Conservation (phyloP, 2,329 filamentous ascomycete species). For the Drechmeria coniospora region DNA sequence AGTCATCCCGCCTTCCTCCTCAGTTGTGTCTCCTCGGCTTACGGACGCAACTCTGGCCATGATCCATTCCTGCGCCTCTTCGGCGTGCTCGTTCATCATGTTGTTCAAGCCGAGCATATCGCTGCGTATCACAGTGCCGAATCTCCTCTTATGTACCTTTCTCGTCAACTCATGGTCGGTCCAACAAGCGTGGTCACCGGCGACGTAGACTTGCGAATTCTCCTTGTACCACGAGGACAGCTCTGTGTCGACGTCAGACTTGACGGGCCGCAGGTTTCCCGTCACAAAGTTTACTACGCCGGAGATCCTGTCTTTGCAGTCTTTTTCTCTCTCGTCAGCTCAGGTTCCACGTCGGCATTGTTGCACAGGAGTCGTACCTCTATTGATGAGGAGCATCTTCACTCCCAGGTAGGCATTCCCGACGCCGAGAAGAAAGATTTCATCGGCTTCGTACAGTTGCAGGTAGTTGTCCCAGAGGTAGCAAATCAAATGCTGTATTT, state of each 20-base stretch:
- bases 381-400: conserved; percentile 62
- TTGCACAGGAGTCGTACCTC: conserved; percentile 36
- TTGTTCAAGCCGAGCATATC: conserved; percentile 29
- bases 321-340: too few relatives aligned
- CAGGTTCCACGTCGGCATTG: too few relatives aligned
- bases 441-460: conserved; percentile 54
- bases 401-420: conserved; percentile 81
- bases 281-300: conserved; percentile 72
- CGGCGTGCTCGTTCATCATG: conserved; percentile 41
- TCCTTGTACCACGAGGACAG: conserved; percentile 71
- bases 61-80: conserved; percentile 38
- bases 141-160: conserved; percentile 44
- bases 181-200: conserved; percentile 63
- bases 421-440: conserved; percentile 75
- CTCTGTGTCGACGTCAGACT: conserved; percentile 59
- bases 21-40: conserved; percentile 28
- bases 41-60: conserved; percentile 18
- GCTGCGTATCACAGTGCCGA: conserved; percentile 41
- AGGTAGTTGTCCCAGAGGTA: conserved; percentile 98
- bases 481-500: conserved; percentile 57
- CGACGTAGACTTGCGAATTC: conserved; percentile 67
- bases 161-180: conserved; percentile 41
- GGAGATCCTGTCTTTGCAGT: conserved; percentile 51
- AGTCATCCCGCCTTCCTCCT: conserved; percentile 24
- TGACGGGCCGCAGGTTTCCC: conserved; percentile 61